Evolutionary conservation across 139 green algal species (phyloP), one percentile per base, ranked within the genome.

Genomic region (Pseudopediastrum boryanum): DNA sequence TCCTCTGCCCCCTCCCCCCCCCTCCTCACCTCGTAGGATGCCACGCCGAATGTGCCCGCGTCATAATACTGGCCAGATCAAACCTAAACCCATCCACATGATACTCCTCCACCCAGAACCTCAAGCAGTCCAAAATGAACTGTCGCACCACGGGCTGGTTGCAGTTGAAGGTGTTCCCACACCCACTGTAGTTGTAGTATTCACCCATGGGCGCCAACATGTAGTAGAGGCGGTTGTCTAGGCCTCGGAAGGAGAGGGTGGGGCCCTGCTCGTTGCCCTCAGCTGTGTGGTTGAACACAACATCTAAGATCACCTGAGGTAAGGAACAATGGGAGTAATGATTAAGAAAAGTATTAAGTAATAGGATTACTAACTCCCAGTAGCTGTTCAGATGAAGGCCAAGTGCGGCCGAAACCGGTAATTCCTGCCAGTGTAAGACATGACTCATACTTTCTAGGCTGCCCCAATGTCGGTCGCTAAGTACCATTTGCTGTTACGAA

Each of bases 251-350:
- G n/a, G 89, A 97, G 10, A 98, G 70, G 10, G 91, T 93, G 44
- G 94, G 94, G 0, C 96, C 95, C 48, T 84, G 71, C 63, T 99
- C 92, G 85, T 98, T 98, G 62, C 95, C 94, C 83, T 99, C 96
- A 4, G 95, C 95, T 9, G 96, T 99, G 92, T 99, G 96, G 88
- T 99, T 99, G 92, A 98, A 98, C 58, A 99, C 96, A 4, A 99
- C 95, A 74, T 99, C 96, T 71, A 99, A 83, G 59, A 98, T 95
- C 36, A 99, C 94, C 82, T 86, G 82, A 1, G 38, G 42, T 33
- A 33, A 21, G 33, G 16, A 2, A 33, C 2, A 50, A 46, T 19
- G 21, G 19, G 3, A 41, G 23, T 21, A 56, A 19, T 3, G 39
- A 2, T 23, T 29, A 4, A 68, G 59, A 25, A 62, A 8, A 4